Evolutionary conservation across 352 stramenopile species (phyloP), one percentile per base, ranked within the genome.

Genomic region (Phytophthora europaea): DNA sequence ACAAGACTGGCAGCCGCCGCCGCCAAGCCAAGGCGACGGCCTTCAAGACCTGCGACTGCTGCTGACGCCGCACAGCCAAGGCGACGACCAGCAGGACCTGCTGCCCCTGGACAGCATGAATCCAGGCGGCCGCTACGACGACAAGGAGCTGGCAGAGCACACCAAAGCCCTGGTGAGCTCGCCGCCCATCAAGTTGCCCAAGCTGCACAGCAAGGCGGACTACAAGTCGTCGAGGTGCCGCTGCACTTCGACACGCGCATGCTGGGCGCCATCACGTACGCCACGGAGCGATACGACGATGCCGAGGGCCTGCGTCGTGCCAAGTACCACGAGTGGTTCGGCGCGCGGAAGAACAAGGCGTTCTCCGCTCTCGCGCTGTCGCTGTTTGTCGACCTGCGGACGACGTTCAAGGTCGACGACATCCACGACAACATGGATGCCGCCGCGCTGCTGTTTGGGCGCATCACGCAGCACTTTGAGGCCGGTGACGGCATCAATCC

Each of bases 311-410:
- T 28, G 22, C 12, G 56, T 6, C 8, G 56, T 15, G 40, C 20
- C 36, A 53, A 63, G 56, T 63, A 63, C 56, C 4, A 13, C 36
- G 56, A 53, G 23, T 63, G 56, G 38, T 63, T 36, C 8, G 38
- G 43, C 13, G 13, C 38, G 38, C 36, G 56, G 12, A 63, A 63
- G 38, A 53, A 52, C 38, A 63, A 63, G 38, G 56, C 22, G 56
- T 62, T 62, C 36, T 62, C 36, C 12, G 40, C 40, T 1, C 40
- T 48, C 40, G 40, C 40, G 40, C 40, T 48, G 40, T 48, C 40
- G 40, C 40, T 22, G 13, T 48, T 16, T 5, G 40, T 22, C 2
- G 40, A 22, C 4, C 40, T 48, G 40, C 40, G 15, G 13, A 48
- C 40, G 40, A 48, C 40, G 4, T 48, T 48, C 18, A 48, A 48